Evolutionary conservation across 192 early-diverging fungal genomes (phyloP).

Genomic region (Helicostylum pulchrum): DNA sequence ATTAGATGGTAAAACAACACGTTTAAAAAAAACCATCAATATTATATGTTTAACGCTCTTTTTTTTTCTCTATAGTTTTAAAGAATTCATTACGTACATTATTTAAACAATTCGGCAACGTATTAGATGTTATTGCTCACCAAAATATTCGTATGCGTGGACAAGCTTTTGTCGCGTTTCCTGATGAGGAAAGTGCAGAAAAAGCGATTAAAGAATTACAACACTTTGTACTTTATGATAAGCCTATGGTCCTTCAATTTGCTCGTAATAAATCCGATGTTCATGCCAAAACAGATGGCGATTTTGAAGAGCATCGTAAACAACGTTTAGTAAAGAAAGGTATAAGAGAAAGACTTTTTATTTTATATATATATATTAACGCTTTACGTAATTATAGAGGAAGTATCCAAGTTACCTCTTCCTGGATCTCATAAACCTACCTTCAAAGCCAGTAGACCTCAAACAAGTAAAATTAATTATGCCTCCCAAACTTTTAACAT

Average conservation of each 20-base stretch:
- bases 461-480: constrained; percentile 5
- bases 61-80: constrained; percentile 45
- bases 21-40: constrained; percentile 10
- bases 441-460: constrained; percentile 23
- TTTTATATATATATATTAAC: background rate
- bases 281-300: constrained; percentile 65
- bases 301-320: constrained; percentile 62
- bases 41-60: background rate
- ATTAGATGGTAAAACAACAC: constrained; percentile 41
- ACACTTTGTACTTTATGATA: constrained; percentile 76
- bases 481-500: background rate
- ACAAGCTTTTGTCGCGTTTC: constrained; percentile 91
- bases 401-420: constrained; percentile 20
- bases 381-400: background rate
- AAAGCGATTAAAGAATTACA: constrained; percentile 83
- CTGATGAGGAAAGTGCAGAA: constrained; percentile 63
- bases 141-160: constrained; percentile 82
- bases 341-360: constrained; percentile 15
- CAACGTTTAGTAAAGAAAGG: constrained; percentile 61
- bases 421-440: constrained; percentile 33
- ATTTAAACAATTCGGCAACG: constrained; percentile 81
- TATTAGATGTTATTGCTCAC: constrained; percentile 80
- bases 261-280: constrained; percentile 55
- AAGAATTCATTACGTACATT: constrained; percentile 70
- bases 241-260: constrained; percentile 79